Conservation (phyloP, 345 rosid species). For the Salix suchowensis region DNA sequence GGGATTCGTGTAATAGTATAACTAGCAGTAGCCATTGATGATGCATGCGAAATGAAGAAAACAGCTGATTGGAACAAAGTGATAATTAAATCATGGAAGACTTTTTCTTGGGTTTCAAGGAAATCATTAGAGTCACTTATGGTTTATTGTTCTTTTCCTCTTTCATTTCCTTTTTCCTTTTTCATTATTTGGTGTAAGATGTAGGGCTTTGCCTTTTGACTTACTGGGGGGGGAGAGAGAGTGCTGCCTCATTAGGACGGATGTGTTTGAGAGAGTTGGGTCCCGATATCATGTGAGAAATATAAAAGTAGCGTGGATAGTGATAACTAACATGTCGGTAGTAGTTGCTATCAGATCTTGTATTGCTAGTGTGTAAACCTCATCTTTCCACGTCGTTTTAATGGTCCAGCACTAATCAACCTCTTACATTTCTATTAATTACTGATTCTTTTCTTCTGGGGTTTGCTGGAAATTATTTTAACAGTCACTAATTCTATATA, state of each 20-base stretch:
- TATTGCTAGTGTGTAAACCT: not conserved
- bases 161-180: constrained; percentile 17
- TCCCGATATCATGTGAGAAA: constrained; percentile 43
- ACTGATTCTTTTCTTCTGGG: not conserved
- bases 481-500: not conserved
- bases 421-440: not conserved
- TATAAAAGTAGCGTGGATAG: constrained; percentile 4
- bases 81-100: constrained; percentile 9
- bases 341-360: constrained; percentile 31
- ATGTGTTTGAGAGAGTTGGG: constrained; percentile 25
- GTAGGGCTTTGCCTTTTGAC: not conserved
- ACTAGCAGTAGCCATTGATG: not conserved
- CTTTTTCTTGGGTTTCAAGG: constrained; percentile 36
- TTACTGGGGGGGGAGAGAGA: not conserved
- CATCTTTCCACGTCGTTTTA: not conserved
- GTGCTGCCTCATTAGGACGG: constrained; percentile 16
- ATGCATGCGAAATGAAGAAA: not conserved
- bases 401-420: not conserved
- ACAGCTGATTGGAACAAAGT: not conserved
- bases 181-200: not conserved
- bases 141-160: not conserved
- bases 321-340: constrained; percentile 1
- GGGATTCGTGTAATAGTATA: not conserved
- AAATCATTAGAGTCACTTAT: constrained; percentile 13
- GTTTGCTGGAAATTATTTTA: not conserved